These are phyloP conservation scores for Arthrinium puccinioides DNA, from an alignment of 2,329 filamentous ascomycete genomes.

Conservation along the genomic window DNA sequence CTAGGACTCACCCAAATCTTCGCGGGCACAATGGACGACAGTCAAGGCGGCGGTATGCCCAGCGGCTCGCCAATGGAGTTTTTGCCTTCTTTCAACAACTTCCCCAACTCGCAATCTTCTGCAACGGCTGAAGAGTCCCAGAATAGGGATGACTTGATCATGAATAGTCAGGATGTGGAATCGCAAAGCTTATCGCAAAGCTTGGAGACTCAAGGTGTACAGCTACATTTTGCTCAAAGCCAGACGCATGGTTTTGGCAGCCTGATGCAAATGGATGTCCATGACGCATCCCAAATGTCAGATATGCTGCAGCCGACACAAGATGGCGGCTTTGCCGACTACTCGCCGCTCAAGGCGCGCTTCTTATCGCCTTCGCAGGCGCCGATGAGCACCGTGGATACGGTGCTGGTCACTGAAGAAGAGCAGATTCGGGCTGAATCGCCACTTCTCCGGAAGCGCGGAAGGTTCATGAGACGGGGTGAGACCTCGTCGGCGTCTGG, in stretches of 20 bases:
- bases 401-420: constrained; percentile 40
- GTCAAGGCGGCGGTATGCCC: constrained; percentile 27
- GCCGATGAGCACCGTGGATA: constrained; percentile 64
- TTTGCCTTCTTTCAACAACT: constrained; percentile 50
- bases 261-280: constrained; percentile 35
- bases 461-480: constrained; percentile 32
- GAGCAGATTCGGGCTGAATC: constrained; percentile 52
- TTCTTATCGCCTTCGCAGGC: constrained; percentile 60
- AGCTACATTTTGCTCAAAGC: constrained; percentile 53
- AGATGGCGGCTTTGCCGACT: constrained; percentile 68
- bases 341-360: constrained; percentile 62
- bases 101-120: constrained; percentile 55
- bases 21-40: constrained; percentile 76
- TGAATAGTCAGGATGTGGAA: constrained; percentile 37
- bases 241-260: constrained; percentile 53
- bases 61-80: constrained; percentile 33
- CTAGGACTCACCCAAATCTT: constrained; percentile 86
- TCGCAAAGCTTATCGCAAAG: constrained; percentile 26
- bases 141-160: constrained; percentile 40
- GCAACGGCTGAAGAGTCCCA: constrained; percentile 42
- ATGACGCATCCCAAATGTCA: constrained; percentile 52
- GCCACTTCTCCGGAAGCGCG: constrained; percentile 55
- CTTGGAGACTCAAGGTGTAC: constrained; percentile 33
- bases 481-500: constrained; percentile 10
- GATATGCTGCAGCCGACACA: constrained; percentile 72